Evolutionary conservation across 2,329 filamentous ascomycete genomes (phyloP), one percentile per base, ranked within the genome.

Genomic region (Tolypocladium sp.): DNA sequence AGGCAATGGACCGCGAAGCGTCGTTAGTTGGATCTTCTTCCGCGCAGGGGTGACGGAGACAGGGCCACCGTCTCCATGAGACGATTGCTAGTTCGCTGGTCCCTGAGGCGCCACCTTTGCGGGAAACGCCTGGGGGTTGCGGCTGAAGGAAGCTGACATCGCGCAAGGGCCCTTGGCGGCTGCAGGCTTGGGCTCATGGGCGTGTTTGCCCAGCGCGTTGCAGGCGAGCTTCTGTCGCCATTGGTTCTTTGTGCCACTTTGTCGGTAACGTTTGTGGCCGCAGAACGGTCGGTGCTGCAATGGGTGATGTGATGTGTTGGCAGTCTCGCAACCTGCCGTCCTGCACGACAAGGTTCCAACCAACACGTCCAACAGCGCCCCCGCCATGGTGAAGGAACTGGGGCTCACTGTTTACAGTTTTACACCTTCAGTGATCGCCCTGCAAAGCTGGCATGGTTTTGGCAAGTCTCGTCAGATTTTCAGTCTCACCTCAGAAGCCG

Each of bases 131-230:
- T 37, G 25, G 25, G 58, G 55, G 56, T 55, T 60, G 58, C 58
- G 58, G 58, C 58, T 60, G 58, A 60, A 30, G 58, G 55, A 49
- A 55, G 58, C 58, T 60, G 56, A 60, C 42, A 41, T 38, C 4
- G 30, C 49, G 12, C 49, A 22, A 46, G 37, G n/a, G 30, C n/a
- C 37, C 49, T 30, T 51, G 15, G 40, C 33, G 40, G 52, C 22
- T 40, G 30, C 30, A 15, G 10, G 27, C 17, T 13, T 5, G 33
- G 27, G 30, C 27, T 13, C 8, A 35, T n/a, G 17, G 49, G 4
- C 37, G 30, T 51, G 46, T 33, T 35, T 35, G 30, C 27, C 20
- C 17, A 12, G 46, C 46, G n/a, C 46, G 46, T 33, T 51, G 46
- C 27, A 12, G 1, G 49, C 4, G 20, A 52, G 49, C 27, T 2